Evolutionary conservation across 2,329 filamentous ascomycete species (phyloP).

Genomic region (Parascedosporium putredinis): DNA sequence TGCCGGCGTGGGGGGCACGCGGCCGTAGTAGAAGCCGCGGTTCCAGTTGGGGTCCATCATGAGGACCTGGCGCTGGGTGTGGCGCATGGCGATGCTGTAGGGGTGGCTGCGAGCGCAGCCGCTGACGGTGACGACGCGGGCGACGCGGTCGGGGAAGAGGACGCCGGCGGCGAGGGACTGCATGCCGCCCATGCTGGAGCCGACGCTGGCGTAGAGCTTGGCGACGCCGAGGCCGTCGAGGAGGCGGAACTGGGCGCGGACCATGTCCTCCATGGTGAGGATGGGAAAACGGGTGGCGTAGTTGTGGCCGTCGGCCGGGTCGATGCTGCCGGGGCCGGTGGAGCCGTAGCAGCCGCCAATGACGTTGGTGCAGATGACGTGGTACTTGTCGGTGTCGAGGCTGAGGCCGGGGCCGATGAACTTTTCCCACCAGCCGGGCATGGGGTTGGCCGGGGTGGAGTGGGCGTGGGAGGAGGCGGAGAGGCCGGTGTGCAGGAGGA

Average conservation of each 20-base stretch:
- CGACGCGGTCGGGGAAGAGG: constrained; percentile 72
- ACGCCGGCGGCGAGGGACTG: constrained; percentile 82
- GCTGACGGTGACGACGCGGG: constrained; percentile 76
- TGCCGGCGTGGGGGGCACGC: constrained; percentile 87
- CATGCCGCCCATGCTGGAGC: constrained; percentile 98
- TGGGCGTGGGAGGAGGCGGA: constrained; percentile 97
- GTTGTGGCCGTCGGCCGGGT: constrained; percentile 75
- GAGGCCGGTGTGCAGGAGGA: constrained; percentile 85
- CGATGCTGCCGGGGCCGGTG: constrained; percentile 78
- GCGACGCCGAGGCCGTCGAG: constrained; percentile 68
- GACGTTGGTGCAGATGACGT: constrained; percentile 93
- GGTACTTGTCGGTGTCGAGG: constrained; percentile 84
- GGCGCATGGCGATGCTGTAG: constrained; percentile 97
- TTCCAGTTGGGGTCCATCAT: constrained; percentile 99
- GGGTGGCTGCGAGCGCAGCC: constrained; percentile 92
- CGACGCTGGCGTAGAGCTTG: constrained; percentile 82
- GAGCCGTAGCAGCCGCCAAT: constrained; percentile 93
- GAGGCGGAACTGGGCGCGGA: constrained; percentile 84
- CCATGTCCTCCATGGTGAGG: constrained; percentile 94
- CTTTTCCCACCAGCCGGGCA: constrained; percentile 97
- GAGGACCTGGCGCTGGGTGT: constrained; percentile 91
- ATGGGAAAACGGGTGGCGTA: constrained; percentile 96
- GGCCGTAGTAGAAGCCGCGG: constrained; percentile 84
- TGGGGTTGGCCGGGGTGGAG: constrained; percentile 75
- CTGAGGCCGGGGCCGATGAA: constrained; percentile 85